Percentiles rank a stretch among this genome's conserved stretches.
Conservation (phyloP, 768 basidiomycete species). For the Boletus tylopilopsis region DNA sequence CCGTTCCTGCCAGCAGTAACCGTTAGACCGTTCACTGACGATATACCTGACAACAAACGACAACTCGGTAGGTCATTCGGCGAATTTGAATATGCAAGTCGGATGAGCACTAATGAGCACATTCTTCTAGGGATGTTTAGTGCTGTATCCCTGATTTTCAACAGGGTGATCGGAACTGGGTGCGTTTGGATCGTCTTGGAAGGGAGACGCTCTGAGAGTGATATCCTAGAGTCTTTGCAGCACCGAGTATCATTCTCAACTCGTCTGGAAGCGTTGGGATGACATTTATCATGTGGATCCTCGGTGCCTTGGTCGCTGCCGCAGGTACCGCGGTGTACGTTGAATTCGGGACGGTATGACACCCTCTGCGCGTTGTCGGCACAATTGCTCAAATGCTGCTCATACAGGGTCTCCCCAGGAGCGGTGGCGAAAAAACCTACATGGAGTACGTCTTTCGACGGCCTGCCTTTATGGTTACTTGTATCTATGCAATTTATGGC, state of each 20-base stretch:
- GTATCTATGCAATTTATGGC: slow-evolving; percentile 54
- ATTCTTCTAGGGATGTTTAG: slow-evolving; percentile 34
- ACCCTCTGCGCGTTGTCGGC: not conserved
- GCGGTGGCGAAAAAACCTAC: slow-evolving; percentile 76
- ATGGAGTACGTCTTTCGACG: slow-evolving; percentile 62
- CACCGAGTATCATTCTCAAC: slow-evolving; percentile 62
- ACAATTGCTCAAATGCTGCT: not conserved
- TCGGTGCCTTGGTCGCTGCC: slow-evolving; percentile 61
- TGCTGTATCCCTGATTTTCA: slow-evolving; percentile 66
- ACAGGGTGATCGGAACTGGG: slow-evolving; percentile 75
- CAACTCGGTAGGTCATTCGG: slow-evolving; percentile 41
- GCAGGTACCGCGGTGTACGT: slow-evolving; percentile 69
- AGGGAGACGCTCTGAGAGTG: slow-evolving; percentile 1
- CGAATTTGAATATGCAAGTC: not conserved
- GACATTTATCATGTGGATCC: slow-evolving; percentile 64
- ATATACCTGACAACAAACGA: slow-evolving; percentile 46
- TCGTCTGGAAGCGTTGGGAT: slow-evolving; percentile 70
- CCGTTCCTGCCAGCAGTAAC: slow-evolving; percentile 1
- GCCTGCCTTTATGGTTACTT: slow-evolving; percentile 60
- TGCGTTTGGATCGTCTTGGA: slow-evolving; percentile 19
- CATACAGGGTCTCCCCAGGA: slow-evolving; percentile 60
- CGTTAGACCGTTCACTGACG: slow-evolving; percentile 31
- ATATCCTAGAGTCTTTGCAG: slow-evolving; percentile 58
- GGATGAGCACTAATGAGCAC: not conserved
- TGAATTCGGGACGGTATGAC: slow-evolving; percentile 66